These are phyloP conservation scores for Oemleria cerasiformis DNA, from an alignment of 306 rosid genomes.

Conservation along the genomic window DNA sequence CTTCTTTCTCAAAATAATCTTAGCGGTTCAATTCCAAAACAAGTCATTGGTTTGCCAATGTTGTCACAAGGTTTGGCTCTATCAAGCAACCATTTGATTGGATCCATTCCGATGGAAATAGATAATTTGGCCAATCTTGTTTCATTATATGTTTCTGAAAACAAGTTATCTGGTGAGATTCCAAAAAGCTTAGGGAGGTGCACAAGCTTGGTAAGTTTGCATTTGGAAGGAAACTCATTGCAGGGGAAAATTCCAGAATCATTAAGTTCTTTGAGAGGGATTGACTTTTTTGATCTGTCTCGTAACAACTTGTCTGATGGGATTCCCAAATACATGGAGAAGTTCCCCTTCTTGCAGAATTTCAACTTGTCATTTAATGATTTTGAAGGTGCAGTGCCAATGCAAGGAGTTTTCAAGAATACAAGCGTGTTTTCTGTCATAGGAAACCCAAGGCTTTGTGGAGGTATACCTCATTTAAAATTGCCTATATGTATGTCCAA, in stretches of 20 bases:
- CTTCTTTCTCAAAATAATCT: conserved; percentile 9
- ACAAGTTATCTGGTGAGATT: conserved; percentile 4
- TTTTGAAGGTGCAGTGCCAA: conserved; percentile 29
- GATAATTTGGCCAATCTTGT: background rate
- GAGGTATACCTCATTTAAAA: background rate
- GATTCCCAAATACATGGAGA: conserved; percentile 13
- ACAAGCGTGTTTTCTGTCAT: background rate
- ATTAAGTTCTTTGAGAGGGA: conserved; percentile 17
- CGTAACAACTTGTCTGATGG: conserved; percentile 20
- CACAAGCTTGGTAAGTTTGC: conserved; percentile 4
- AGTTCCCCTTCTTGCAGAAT: background rate
- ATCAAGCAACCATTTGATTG: conserved; percentile 22
- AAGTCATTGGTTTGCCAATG: conserved; percentile 16
- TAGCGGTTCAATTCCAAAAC: conserved; percentile 19
- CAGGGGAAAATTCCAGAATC: conserved; percentile 20
- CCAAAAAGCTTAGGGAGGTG: conserved; percentile 18
- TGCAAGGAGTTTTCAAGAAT: conserved; percentile 21
- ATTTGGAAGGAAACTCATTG: conserved; percentile 22
- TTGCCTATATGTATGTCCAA: background rate
- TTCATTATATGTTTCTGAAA: conserved; percentile 10
- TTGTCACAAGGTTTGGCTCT: background rate
- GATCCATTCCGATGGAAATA: conserved; percentile 16
- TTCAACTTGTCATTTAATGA: conserved; percentile 30
- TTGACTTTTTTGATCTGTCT: conserved; percentile 22
- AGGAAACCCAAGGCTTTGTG: conserved; percentile 23